A percentile compares a stretch with the other conserved stretches of the same genome.
Conservation (phyloP, 805 yeast genomes). For the Hanseniaspora clermontiae region DNA sequence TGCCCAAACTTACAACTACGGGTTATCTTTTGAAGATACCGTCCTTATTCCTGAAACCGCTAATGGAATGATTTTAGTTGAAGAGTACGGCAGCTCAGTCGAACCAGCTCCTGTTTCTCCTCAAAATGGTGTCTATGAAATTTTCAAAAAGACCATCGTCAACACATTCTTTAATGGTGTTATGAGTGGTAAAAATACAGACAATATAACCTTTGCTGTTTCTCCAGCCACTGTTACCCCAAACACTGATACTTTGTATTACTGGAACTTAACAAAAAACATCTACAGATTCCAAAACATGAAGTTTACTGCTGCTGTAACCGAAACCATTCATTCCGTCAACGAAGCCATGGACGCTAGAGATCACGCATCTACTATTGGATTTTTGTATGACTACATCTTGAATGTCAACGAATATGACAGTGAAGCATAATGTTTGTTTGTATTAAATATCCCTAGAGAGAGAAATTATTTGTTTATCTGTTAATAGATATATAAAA, state of each 20-base stretch:
- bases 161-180: slow-evolving; percentile 42
- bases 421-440: neutral
- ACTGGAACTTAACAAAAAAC: slow-evolving; percentile 43
- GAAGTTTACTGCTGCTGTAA: slow-evolving; percentile 15
- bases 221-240: slow-evolving; percentile 44
- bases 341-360: slow-evolving; percentile 46
- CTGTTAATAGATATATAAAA: neutral
- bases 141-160: slow-evolving; percentile 42
- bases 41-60: slow-evolving; percentile 21
- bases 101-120: slow-evolving; percentile 34
- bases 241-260: slow-evolving; percentile 50
- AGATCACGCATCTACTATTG: slow-evolving; percentile 48
- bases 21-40: slow-evolving; percentile 27
- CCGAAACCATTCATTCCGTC: slow-evolving; percentile 43
- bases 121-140: slow-evolving; percentile 29
- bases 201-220: slow-evolving; percentile 24
- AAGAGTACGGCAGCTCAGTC: slow-evolving; percentile 17
- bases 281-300: slow-evolving; percentile 38
- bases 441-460: too few relatives aligned
- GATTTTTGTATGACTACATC: slow-evolving; percentile 42
- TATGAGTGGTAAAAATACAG: slow-evolving; percentile 20
- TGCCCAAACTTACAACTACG: slow-evolving; percentile 39
- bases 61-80: slow-evolving; percentile 25
- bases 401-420: slow-evolving; percentile 24
- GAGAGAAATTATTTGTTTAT: too few relatives aligned